phyloP scores from a whole-genome alignment of 495 filamentous ascomycete genomes.

The Penicillium argentinense region DNA sequence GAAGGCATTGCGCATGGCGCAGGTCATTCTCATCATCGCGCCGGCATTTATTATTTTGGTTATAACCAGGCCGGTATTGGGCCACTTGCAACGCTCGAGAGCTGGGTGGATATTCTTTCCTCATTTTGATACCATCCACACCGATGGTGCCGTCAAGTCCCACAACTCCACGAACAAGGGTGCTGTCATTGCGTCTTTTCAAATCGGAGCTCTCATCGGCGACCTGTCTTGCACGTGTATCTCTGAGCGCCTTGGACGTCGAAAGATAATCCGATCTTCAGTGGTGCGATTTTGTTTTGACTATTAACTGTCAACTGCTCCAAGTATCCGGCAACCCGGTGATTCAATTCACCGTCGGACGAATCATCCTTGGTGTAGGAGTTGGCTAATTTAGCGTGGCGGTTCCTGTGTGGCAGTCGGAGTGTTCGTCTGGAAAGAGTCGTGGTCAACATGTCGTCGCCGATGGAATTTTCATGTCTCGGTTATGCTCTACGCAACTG shows the following conservation, averaged over 20 bases:
- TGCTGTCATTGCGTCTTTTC: constrained; percentile 40
- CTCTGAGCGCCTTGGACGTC: constrained; percentile 53
- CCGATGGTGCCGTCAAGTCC: constrained; percentile 14
- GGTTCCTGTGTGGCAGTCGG: constrained; percentile 52
- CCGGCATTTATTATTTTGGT: constrained; percentile 37
- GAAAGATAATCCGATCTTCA: constrained; percentile 55
- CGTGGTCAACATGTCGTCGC: constrained; percentile 37
- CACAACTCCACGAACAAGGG: constrained; percentile 36
- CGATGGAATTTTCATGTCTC: constrained; percentile 50
- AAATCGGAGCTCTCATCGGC: constrained; percentile 43
- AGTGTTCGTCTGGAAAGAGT: constrained; percentile 38
- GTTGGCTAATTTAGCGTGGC: constrained; percentile 45
- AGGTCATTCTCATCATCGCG: constrained; percentile 32
- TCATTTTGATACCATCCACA: constrained; percentile 34
- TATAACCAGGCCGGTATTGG: constrained; percentile 34
- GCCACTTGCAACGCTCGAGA: constrained; percentile 26
- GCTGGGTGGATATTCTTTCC: constrained; percentile 32
- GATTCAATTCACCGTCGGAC: constrained; percentile 38
- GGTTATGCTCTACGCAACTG: constrained; percentile 42
- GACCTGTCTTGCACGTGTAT: constrained; percentile 38
- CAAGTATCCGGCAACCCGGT: constrained; percentile 48
- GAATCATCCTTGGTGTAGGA: constrained; percentile 45
- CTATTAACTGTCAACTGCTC: constrained; percentile 51
- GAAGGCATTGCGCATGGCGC: constrained; percentile 21
- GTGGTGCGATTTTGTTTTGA: constrained; percentile 50